Evolutionary conservation across 306 rosid species (phyloP).

Genomic region (Castanea crenata): DNA sequence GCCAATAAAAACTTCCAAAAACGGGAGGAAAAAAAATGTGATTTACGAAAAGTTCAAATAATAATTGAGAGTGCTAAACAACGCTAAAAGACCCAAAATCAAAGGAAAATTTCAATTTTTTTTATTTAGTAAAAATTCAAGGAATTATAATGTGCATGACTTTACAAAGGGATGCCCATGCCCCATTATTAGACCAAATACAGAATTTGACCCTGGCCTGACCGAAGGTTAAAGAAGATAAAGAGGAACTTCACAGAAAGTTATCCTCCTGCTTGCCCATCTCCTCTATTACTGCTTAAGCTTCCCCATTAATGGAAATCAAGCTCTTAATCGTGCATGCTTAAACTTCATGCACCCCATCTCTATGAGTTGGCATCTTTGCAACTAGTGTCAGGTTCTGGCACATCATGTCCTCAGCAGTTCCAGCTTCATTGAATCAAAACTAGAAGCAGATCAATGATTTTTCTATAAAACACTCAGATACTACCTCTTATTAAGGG

Average conservation of each 20-base stretch:
- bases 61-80: no score
- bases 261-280: background rate
- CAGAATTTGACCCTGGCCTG: background rate
- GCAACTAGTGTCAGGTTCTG: background rate
- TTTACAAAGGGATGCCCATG: background rate
- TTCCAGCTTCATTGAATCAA: background rate
- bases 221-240: background rate
- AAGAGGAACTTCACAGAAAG: background rate
- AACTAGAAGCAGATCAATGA: background rate
- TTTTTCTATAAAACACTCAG: background rate
- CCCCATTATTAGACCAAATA: background rate
- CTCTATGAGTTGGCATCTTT: background rate
- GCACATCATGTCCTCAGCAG: conserved; percentile 9
- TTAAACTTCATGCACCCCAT: background rate
- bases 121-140: no score
- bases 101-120: no score
- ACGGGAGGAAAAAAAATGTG: no score
- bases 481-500: background rate
- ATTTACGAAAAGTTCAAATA: no score
- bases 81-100: no score
- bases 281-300: background rate
- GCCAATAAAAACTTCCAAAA: no score
- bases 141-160: no score
- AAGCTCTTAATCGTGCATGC: background rate
- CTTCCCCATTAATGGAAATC: background rate